Evolutionary conservation across 169 alveolate species (phyloP).

Genomic region (Cryptosporidium sp.): DNA sequence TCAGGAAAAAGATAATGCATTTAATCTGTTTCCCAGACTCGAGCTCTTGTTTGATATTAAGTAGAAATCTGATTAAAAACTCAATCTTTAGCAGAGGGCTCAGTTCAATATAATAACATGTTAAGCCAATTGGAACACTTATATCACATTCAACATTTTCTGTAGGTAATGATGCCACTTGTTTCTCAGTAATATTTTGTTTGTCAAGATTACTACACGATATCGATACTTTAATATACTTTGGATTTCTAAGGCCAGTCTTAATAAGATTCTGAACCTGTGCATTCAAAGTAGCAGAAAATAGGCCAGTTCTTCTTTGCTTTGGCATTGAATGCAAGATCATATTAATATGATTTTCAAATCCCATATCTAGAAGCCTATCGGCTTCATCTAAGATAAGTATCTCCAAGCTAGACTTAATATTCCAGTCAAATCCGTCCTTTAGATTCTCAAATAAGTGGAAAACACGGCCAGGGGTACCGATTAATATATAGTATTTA

Average conservation of each 20-base stretch:
- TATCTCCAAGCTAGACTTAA: constrained; percentile 71
- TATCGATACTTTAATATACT: constrained; percentile 82
- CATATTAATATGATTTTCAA: constrained; percentile 85
- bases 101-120: constrained; percentile 65
- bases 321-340: constrained; percentile 90
- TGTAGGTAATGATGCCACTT: neutral
- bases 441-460: constrained; percentile 81
- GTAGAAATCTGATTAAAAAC: constrained; percentile 76
- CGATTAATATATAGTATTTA: constrained; percentile 87
- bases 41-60: constrained; percentile 71
- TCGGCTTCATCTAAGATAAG: constrained; percentile 95
- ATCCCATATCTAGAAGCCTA: constrained; percentile 91
- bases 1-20: constrained; percentile 81
- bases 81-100: constrained; percentile 24
- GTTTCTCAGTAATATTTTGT: neutral
- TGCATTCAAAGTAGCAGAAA: constrained; percentile 94
- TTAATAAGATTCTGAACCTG: constrained; percentile 85
- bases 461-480: constrained; percentile 91
- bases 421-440: constrained; percentile 76
- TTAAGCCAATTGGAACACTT: constrained; percentile 76
- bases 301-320: constrained; percentile 94
- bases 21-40: constrained; percentile 17
- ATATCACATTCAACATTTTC: constrained; percentile 13
- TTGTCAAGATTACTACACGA: neutral
- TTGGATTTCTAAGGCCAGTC: constrained; percentile 93